Conservation (phyloP, 306 rosid species). For the Urtica urens region DNA sequence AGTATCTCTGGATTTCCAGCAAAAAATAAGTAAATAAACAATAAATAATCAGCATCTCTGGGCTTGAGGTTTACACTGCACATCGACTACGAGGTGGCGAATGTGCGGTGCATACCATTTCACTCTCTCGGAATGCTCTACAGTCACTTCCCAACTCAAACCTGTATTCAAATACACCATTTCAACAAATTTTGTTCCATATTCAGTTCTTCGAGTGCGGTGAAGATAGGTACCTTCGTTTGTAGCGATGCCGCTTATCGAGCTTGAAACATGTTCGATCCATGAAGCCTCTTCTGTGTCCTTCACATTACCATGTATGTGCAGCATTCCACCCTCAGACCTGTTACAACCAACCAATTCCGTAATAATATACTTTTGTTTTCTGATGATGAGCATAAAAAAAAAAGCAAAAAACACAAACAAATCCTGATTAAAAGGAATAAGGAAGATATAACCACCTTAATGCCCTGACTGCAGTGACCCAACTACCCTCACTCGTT, state of each 20-base stretch:
- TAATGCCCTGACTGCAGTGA: conserved; percentile 71
- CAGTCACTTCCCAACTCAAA: conserved; percentile 55
- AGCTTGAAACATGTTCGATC: conserved; percentile 40
- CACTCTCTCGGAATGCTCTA: conserved; percentile 78
- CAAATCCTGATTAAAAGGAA: too few species aligned
- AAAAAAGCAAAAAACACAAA: not conserved
- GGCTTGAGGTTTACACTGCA: conserved; percentile 46
- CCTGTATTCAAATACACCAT: conserved; percentile 30
- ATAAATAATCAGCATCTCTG: conserved; percentile 23
- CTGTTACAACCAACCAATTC: conserved; percentile 28
- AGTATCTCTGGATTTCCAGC: too few species aligned
- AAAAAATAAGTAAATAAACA: not conserved
- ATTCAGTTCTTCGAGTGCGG: not conserved
- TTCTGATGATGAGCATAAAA: not conserved
- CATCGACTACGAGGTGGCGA: conserved; percentile 80
- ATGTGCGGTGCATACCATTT: conserved; percentile 94
- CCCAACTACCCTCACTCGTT: conserved; percentile 82
- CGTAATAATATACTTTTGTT: not conserved
- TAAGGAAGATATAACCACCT: conserved; percentile 53
- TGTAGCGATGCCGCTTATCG: conserved; percentile 52
- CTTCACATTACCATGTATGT: conserved; percentile 71
- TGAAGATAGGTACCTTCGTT: conserved; percentile 50
- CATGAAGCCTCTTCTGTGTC: conserved; percentile 62
- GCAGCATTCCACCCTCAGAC: conserved; percentile 72
- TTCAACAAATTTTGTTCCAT: not conserved